A percentile compares a stretch with the other conserved stretches of the same genome.
Evolutionary conservation across 2,329 filamentous ascomycete species (phyloP).

Genomic region (Pseudocercospora fuligena): DNA sequence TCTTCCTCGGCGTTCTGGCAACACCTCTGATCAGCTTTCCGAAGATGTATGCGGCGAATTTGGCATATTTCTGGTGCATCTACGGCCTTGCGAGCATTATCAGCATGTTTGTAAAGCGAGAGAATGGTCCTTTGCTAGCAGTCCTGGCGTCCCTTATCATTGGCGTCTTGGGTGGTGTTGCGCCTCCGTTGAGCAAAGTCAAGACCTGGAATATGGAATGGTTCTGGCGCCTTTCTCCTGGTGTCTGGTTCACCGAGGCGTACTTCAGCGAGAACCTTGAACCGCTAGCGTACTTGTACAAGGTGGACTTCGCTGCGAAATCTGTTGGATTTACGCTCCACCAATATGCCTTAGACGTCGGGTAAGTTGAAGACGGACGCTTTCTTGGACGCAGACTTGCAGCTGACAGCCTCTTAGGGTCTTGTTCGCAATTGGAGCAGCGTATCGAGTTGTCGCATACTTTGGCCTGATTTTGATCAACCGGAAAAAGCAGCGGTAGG

Average conservation of each 20-base stretch:
- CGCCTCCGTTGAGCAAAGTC: slow-evolving; percentile 56
- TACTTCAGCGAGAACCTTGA: slow-evolving; percentile 59
- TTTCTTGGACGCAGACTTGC: background rate
- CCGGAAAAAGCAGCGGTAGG: slow-evolving; percentile 35
- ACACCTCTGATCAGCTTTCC: slow-evolving; percentile 58
- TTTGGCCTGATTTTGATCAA: slow-evolving; percentile 33
- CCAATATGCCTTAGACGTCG: slow-evolving; percentile 50
- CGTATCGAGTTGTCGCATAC: slow-evolving; percentile 38
- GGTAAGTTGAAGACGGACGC: background rate
- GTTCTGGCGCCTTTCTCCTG: slow-evolving; percentile 59
- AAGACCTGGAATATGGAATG: slow-evolving; percentile 58
- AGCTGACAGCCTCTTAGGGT: slow-evolving; percentile 25
- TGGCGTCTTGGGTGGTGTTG: slow-evolving; percentile 59
- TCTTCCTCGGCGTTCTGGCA: slow-evolving; percentile 55
- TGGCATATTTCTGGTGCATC: slow-evolving; percentile 63
- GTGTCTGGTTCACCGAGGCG: slow-evolving; percentile 61
- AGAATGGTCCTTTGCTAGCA: slow-evolving; percentile 62
- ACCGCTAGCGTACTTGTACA: slow-evolving; percentile 58
- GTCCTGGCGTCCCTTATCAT: slow-evolving; percentile 61
- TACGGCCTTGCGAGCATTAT: slow-evolving; percentile 60
- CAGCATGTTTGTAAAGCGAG: slow-evolving; percentile 60
- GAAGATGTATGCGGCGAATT: slow-evolving; percentile 56
- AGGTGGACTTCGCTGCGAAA: slow-evolving; percentile 53
- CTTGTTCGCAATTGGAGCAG: slow-evolving; percentile 35
- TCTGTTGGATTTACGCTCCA: slow-evolving; percentile 54